Conservation (phyloP, 2,329 filamentous ascomycete species). For the Teratosphaeriaceae sp. region DNA sequence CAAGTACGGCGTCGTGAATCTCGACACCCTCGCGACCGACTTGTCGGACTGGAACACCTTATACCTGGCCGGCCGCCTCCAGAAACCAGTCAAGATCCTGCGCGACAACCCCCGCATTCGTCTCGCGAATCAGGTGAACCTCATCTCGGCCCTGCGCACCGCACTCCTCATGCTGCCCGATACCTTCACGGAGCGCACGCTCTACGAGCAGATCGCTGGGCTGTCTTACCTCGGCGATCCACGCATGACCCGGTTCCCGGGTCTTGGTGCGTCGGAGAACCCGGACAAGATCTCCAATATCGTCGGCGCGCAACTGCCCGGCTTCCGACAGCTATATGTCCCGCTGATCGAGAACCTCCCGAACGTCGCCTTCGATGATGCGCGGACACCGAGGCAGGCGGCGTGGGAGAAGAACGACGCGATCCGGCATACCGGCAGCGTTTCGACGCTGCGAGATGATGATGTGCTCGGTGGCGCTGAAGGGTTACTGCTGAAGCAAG, state of each 20-base stretch:
- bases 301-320: constrained; percentile 80
- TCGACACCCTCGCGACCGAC: constrained; percentile 81
- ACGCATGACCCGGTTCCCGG: constrained; percentile 76
- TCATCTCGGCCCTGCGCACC: constrained; percentile 84
- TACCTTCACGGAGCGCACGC: constrained; percentile 74
- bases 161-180: constrained; percentile 80
- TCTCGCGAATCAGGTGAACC: constrained; percentile 90
- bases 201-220: constrained; percentile 86
- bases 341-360: constrained; percentile 85
- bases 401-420: constrained; percentile 33
- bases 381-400: constrained; percentile 44
- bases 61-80: constrained; percentile 90
- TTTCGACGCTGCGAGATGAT: constrained; percentile 50
- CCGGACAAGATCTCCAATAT: constrained; percentile 92
- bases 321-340: constrained; percentile 86
- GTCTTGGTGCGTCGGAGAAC: constrained; percentile 57
- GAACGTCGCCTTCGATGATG: constrained; percentile 72
- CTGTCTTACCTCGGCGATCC: constrained; percentile 94
- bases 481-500: constrained; percentile 68
- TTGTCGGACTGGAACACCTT: constrained; percentile 88
- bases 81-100: constrained; percentile 97
- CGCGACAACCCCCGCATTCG: constrained; percentile 89
- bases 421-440: constrained; percentile 27
- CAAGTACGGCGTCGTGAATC: constrained; percentile 95
- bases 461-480: constrained; percentile 43